Conservation (phyloP, 2,329 filamentous ascomycete genomes). For the Trichoderma aggressivum region DNA sequence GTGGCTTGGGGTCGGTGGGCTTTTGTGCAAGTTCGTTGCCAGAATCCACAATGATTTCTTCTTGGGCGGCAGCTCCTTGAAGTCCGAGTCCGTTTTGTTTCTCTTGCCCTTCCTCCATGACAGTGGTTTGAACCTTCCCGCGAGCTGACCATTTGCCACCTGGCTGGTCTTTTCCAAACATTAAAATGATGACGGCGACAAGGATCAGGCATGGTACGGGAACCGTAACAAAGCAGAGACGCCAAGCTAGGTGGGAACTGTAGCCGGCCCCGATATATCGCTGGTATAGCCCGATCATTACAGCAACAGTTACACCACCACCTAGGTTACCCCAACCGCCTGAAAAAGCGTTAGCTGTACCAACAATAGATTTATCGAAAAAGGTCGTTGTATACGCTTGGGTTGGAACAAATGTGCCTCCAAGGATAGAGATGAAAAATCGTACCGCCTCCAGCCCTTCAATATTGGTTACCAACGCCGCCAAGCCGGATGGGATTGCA, state of each 20-base stretch:
- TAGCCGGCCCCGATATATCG: constrained; percentile 52
- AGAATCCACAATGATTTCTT: not conserved
- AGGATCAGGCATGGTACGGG: constrained; percentile 78
- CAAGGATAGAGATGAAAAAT: constrained; percentile 79
- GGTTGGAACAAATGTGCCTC: constrained; percentile 77
- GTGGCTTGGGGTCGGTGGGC: not conserved
- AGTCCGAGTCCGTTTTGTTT: constrained; percentile 25
- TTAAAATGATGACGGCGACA: constrained; percentile 61
- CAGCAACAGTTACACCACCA: constrained; percentile 87
- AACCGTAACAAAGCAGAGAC: constrained; percentile 61
- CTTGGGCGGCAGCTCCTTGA: not conserved
- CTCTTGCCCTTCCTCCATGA: constrained; percentile 54
- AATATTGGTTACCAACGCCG: constrained; percentile 66
- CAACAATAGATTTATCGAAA: constrained; percentile 89
- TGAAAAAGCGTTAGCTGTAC: constrained; percentile 80
- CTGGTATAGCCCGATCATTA: constrained; percentile 89
- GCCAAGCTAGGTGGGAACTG: constrained; percentile 69
- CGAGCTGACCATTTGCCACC: constrained; percentile 78
- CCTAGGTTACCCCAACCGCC: constrained; percentile 85
- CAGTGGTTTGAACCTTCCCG: constrained; percentile 47
- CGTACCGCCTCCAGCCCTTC: constrained; percentile 66
- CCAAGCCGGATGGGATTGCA: constrained; percentile 75
- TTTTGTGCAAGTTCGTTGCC: not conserved
- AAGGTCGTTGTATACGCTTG: constrained; percentile 92
- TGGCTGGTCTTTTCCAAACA: constrained; percentile 78